Percentiles rank a stretch among this genome's conserved stretches.
phyloP scores from a whole-genome alignment of 495 filamentous ascomycete genomes.

The Podospora bellae-mahoneyi region DNA sequence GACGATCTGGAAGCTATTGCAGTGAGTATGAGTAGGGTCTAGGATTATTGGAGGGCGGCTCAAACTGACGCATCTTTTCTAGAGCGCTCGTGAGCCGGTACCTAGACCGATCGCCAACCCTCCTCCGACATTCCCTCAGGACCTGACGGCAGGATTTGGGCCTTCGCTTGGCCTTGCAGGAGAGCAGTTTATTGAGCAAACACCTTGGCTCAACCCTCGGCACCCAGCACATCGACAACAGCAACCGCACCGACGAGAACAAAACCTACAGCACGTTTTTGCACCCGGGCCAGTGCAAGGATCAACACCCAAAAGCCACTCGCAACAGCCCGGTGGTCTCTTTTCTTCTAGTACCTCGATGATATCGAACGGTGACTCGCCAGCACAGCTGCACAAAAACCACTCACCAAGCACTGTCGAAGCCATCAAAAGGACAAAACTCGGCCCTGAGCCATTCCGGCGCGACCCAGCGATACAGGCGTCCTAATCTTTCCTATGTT shows the following conservation, averaged over 20 bases:
- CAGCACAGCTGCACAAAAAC: conserved; percentile 24
- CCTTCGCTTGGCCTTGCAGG: conserved; percentile 60
- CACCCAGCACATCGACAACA: conserved; percentile 66
- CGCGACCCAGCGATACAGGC: conserved; percentile 30
- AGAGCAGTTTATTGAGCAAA: conserved; percentile 77
- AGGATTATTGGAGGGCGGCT: not conserved
- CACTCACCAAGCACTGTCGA: conserved; percentile 23
- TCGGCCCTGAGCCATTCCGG: conserved; percentile 24
- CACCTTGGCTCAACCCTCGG: conserved; percentile 84
- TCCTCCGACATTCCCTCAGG: conserved; percentile 25
- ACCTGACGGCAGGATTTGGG: conserved; percentile 35
- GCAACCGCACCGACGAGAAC: conserved; percentile 39
- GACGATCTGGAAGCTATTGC: conserved; percentile 87
- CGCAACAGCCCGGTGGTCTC: conserved; percentile 32
- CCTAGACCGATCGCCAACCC: conserved; percentile 17
- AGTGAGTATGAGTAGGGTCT: conserved; percentile 65
- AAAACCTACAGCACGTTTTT: conserved; percentile 17
- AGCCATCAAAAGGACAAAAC: conserved; percentile 22
- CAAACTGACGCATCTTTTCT: conserved; percentile 23
- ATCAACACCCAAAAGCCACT: conserved; percentile 31
- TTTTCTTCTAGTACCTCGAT: conserved; percentile 28
- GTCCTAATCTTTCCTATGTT: conserved; percentile 17
- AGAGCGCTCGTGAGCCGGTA: conserved; percentile 39
- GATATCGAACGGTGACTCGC: conserved; percentile 29
- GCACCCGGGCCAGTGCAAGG: conserved; percentile 27